These are phyloP conservation scores for Dendrobium officinale DNA, from an alignment of 106 monocot species.

Conservation along the genomic window DNA sequence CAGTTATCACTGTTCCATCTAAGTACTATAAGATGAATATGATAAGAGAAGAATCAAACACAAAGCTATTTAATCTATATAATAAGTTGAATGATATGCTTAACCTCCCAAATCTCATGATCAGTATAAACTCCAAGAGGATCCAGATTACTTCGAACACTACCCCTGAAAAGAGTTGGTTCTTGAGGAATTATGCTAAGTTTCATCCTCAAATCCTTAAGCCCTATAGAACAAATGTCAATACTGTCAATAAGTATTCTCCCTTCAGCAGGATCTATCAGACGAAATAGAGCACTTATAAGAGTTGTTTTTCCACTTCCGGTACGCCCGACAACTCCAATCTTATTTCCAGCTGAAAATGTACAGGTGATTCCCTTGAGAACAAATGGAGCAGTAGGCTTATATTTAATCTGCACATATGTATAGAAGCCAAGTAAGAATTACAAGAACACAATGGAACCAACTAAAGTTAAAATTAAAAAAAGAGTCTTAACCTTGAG, in stretches of 20 bases:
- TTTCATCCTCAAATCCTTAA: slow-evolving; percentile 65
- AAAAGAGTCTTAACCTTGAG: slow-evolving; percentile 35
- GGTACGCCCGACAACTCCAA: slow-evolving; percentile 68
- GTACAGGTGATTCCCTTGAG: slow-evolving; percentile 72
- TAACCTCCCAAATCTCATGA: slow-evolving; percentile 72
- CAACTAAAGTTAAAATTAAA: neutral
- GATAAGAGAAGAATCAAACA: neutral
- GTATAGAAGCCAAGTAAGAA: neutral
- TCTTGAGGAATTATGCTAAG: slow-evolving; percentile 85
- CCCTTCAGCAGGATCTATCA: slow-evolving; percentile 48
- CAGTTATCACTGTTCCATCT: neutral
- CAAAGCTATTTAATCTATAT: no score
- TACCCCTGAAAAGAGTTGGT: slow-evolving; percentile 68
- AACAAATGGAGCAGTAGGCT: slow-evolving; percentile 37
- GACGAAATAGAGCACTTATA: slow-evolving; percentile 63
- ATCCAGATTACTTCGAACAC: slow-evolving; percentile 59
- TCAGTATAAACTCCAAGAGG: slow-evolving; percentile 53
- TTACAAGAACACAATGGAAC: neutral
- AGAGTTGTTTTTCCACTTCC: slow-evolving; percentile 81
- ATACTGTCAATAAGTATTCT: slow-evolving; percentile 55
- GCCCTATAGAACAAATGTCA: slow-evolving; percentile 54
- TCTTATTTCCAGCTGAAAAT: slow-evolving; percentile 46
- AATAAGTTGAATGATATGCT: neutral
- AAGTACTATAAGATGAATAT: neutral
- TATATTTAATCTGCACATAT: slow-evolving; percentile 42